phyloP scores from a whole-genome alignment of 2,329 filamentous ascomycete species.

The Myriosclerotinia duriaeana region DNA sequence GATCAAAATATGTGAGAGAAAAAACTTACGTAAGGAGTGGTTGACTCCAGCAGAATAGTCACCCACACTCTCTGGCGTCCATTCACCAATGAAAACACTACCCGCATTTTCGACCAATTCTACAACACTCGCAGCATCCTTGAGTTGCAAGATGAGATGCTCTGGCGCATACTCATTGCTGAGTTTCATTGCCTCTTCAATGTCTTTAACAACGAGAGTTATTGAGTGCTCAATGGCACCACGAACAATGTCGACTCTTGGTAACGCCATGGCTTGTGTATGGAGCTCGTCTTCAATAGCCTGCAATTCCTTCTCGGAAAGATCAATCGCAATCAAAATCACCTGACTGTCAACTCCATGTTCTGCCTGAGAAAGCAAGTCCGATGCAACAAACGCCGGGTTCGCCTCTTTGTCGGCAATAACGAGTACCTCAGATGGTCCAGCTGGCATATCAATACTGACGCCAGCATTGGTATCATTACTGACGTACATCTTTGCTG shows the following conservation, averaged over 20 bases:
- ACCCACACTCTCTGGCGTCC: conserved; percentile 96
- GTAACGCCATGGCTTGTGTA: conserved; percentile 79
- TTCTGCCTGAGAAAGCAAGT: conserved; percentile 92
- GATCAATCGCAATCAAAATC: conserved; percentile 80
- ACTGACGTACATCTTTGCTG: conserved; percentile 96
- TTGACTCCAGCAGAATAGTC: conserved; percentile 99
- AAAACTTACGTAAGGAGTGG: conserved; percentile 84
- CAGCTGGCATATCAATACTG: conserved; percentile 97
- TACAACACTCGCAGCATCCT: conserved; percentile 71
- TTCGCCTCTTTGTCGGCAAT: conserved; percentile 85
- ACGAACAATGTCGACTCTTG: conserved; percentile 88
- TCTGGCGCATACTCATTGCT: conserved; percentile 97
- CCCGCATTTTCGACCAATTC: conserved; percentile 87
- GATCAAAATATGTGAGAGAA: background rate
- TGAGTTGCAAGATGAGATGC: conserved; percentile 88
- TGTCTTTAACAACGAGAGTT: conserved; percentile 71
- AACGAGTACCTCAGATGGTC: conserved; percentile 94
- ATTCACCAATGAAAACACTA: conserved; percentile 91
- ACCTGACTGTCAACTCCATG: conserved; percentile 97
- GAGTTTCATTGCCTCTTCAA: conserved; percentile 72
- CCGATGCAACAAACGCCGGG: conserved; percentile 91
- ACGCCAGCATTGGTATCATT: conserved; percentile 96
- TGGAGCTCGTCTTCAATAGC: conserved; percentile 93
- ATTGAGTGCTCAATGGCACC: conserved; percentile 89
- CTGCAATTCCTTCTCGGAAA: conserved; percentile 68